Conservation (phyloP, 2,329 filamentous ascomycete genomes). For the Aurifilum marmelostoma region DNA sequence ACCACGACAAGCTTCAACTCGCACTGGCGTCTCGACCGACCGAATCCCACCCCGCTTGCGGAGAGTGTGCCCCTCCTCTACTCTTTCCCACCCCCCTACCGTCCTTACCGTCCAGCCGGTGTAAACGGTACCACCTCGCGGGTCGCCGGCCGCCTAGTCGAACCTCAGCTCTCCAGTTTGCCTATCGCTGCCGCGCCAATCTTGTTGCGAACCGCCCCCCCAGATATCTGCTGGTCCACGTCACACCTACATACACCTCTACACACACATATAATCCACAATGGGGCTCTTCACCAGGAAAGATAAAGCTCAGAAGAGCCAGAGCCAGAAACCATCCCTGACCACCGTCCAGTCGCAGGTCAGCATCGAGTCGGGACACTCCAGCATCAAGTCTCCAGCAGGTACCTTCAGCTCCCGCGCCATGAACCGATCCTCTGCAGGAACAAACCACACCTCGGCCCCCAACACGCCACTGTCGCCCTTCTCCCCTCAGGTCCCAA, state of each 20-base stretch:
- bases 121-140: constrained; percentile 2
- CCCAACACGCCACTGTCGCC: constrained; percentile 55
- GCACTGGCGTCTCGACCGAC: constrained; percentile 8
- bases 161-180: background rate
- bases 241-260: background rate
- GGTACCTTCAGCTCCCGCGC: constrained; percentile 41
- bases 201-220: background rate
- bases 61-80: constrained; percentile 5
- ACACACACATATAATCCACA: constrained; percentile 29
- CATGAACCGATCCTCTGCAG: constrained; percentile 55
- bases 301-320: constrained; percentile 51
- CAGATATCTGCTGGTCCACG: background rate
- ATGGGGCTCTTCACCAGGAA: constrained; percentile 63
- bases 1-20: background rate
- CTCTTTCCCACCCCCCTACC: background rate
- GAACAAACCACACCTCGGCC: constrained; percentile 45
- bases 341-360: constrained; percentile 52
- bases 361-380: constrained; percentile 56
- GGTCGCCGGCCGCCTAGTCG: background rate
- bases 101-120: background rate
- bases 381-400: constrained; percentile 49
- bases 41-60: constrained; percentile 6
- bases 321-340: constrained; percentile 42
- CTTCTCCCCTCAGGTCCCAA: constrained; percentile 63
- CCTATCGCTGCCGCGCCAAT: constrained; percentile 20